phyloP scores from a whole-genome alignment of 495 filamentous ascomycete species.

The Penicillium steckii region DNA sequence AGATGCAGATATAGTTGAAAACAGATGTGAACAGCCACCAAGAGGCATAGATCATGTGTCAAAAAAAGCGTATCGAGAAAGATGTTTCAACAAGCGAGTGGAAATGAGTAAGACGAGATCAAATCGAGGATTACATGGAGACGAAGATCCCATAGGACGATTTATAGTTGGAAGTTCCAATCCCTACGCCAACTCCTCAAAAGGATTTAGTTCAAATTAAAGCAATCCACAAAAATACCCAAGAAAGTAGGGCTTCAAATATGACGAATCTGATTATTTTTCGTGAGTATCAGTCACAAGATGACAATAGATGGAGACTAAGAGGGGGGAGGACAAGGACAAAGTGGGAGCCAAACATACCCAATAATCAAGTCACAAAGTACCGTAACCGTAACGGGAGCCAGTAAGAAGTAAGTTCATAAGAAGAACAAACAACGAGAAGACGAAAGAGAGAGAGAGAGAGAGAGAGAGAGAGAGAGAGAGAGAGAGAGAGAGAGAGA shows the following conservation, averaged over 20 bases:
- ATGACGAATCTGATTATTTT: conserved; percentile 17
- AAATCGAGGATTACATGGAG: conserved; percentile 1
- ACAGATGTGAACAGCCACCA: neutral
- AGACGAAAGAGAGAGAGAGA: neutral
- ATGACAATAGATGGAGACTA: conserved; percentile 14
- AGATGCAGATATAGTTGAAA: neutral
- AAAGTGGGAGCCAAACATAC: conserved; percentile 1
- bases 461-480: neutral
- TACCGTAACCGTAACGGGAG: no score
- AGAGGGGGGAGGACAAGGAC: neutral
- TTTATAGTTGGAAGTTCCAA: neutral
- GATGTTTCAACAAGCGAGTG: neutral
- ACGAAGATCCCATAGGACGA: neutral
- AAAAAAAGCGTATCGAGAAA: no score
- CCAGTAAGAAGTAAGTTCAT: neutral
- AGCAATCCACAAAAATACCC: neutral
- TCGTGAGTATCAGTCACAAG: neutral
- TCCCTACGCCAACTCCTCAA: neutral
- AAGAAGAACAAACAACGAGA: neutral
- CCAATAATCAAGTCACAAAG: no score
- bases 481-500: neutral
- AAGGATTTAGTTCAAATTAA: neutral
- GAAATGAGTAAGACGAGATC: neutral
- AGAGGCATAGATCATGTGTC: no score
- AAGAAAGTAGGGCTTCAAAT: conserved; percentile 4